Conservation (phyloP, 192 early-diverging fungal genomes). For the Coemansia sp. region DNA sequence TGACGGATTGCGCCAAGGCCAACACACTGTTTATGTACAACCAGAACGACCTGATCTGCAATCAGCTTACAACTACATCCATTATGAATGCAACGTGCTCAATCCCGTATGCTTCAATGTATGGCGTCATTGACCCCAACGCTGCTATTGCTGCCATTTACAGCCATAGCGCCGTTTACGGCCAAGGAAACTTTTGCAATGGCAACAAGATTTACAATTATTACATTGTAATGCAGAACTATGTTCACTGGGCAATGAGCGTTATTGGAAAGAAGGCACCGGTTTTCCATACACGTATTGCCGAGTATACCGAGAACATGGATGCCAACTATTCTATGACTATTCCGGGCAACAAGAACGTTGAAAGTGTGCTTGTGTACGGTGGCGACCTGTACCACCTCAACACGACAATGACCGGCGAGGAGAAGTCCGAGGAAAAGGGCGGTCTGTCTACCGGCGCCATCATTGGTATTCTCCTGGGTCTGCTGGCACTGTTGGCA, state of each 20-base stretch:
- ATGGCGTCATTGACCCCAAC: constrained; percentile 23
- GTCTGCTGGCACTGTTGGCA: constrained; percentile 11
- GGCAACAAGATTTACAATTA: constrained; percentile 27
- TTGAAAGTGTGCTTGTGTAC: constrained; percentile 13
- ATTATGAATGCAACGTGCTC: constrained; percentile 28
- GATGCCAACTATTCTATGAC: constrained; percentile 36
- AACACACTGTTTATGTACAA: constrained; percentile 25
- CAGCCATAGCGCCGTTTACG: constrained; percentile 37
- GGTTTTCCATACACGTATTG: constrained; percentile 26
- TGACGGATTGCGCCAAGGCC: constrained; percentile 15
- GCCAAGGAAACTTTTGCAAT: constrained; percentile 11
- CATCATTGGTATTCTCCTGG: constrained; percentile 16
- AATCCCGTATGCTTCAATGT: constrained; percentile 32
- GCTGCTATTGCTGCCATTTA: constrained; percentile 40
- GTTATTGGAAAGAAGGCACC: constrained; percentile 28
- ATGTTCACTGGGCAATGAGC: constrained; percentile 41
- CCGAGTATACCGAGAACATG: constrained; percentile 35
- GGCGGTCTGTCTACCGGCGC: constrained; percentile 12
- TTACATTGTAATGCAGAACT: constrained; percentile 43
- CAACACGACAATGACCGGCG: neutral
- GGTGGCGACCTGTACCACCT: constrained; percentile 36
- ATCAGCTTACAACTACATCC: constrained; percentile 21
- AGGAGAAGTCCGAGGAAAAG: neutral
- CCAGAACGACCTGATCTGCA: constrained; percentile 38
- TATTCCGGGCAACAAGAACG: constrained; percentile 12